Base-by-base conservation (phyloP, 75 land plant genomes). In the Larix kaempferi region DNA sequence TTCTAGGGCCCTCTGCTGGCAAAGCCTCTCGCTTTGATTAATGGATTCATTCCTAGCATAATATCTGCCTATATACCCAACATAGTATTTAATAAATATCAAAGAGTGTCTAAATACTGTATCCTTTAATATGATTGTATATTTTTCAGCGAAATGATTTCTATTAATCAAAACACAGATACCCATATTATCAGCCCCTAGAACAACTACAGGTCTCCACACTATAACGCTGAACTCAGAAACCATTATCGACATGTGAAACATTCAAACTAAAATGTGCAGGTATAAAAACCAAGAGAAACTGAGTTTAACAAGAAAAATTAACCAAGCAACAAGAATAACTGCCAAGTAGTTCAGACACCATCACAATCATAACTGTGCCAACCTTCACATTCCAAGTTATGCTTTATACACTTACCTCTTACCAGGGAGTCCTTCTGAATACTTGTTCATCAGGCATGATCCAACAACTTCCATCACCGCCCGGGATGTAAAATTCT, bases 391-490 rank as follows among this genome's bases (percentile, higher is more conserved):
- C 26, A 16, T 69, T 23, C 22, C 10, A 61, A 54, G 39, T 25
- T 6, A 29, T 37, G 67, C 22, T 66, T 61, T 21, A 65, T 14
- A 55, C 41, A 49, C 44, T 76, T 60, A 90, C 98, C 98, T 90
- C 80, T 94, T 94, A 12, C 99, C 99, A 72, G 99, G 99, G 54
- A 94, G 76, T 8, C 99, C 99, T 82, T 96, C 99, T 26, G 99
- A 96, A 72, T 96, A 96, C 82, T 96, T 96, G 79, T 96, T 94
- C 56, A 95, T 96, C 33, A 96, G 91, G 72, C 93, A 89, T 23
- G 92, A 90, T 33, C 99, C 99, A 58, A 91, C 90, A 16, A 95
- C 97, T 78, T 96, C 97, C 92, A 96, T 96, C 19, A 96, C 97
- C 19, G 99, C 97, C 41, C 85, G 84, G 4, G 93, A 96, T 13